These are phyloP conservation scores for Acrodontium crateriforme DNA, from an alignment of 2,329 filamentous ascomycete species.

Conservation along the genomic window DNA sequence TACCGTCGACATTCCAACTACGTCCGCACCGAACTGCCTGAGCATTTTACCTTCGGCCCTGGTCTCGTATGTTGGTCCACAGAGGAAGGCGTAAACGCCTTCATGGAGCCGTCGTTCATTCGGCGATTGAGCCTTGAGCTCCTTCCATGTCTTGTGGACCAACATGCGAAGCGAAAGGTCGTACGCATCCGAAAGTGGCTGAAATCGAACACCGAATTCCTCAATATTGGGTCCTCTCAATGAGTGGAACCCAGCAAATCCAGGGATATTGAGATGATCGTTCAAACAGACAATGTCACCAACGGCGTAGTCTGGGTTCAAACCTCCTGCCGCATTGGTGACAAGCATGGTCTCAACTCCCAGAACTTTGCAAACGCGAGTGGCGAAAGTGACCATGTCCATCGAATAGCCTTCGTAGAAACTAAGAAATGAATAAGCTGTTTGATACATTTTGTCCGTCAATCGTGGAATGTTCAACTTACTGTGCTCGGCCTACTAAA, in stretches of 20 bases:
- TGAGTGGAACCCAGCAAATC: conserved; percentile 47
- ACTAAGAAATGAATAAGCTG: conserved; percentile 25
- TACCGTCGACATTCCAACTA: conserved; percentile 59
- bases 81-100: conserved; percentile 52
- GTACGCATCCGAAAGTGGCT: conserved; percentile 51
- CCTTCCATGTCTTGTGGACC: conserved; percentile 44
- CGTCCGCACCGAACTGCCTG: conserved; percentile 45
- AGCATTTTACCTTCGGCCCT: conserved; percentile 52
- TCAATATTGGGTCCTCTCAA: conserved; percentile 49
- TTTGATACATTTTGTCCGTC: conserved; percentile 2
- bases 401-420: conserved; percentile 57
- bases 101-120: conserved; percentile 43
- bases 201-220: conserved; percentile 49
- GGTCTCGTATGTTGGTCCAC: conserved; percentile 52
- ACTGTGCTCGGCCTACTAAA: conserved; percentile 53
- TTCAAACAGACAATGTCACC: conserved; percentile 53
- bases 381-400: conserved; percentile 48
- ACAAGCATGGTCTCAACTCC: conserved; percentile 49
- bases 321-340: conserved; percentile 52
- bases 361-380: conserved; percentile 48
- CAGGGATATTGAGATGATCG: conserved; percentile 52
- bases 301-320: conserved; percentile 49
- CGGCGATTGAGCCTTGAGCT: conserved; percentile 29
- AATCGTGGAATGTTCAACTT: conserved; percentile 22
- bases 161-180: conserved; percentile 46